phyloP scores from a whole-genome alignment of 345 rosid species.

The Populus davidiana region DNA sequence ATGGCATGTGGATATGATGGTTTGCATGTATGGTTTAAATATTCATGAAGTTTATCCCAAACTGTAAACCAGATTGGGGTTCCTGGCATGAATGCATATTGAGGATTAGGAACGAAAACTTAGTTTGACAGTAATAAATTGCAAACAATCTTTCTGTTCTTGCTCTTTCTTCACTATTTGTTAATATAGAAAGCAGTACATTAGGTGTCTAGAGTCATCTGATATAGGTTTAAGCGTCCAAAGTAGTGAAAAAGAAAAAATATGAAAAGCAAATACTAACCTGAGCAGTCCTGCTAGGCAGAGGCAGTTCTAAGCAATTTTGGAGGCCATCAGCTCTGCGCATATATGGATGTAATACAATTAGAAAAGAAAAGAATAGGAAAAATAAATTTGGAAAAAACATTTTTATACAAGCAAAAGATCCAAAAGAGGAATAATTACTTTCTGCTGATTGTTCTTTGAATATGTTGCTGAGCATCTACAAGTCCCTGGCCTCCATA shows the following conservation, averaged over 20 bases:
- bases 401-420: neutral
- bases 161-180: too few species aligned
- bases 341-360: conserved; percentile 12
- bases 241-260: neutral
- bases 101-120: too few species aligned
- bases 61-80: too few species aligned
- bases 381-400: conserved; percentile 11
- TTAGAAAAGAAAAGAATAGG: neutral
- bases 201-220: neutral
- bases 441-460: conserved; percentile 69
- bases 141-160: too few species aligned
- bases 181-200: too few species aligned
- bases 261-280: conserved; percentile 38
- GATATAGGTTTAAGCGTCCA: neutral
- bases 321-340: conserved; percentile 72
- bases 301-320: conserved; percentile 69
- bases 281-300: conserved; percentile 93
- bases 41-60: too few species aligned
- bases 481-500: conserved; percentile 75
- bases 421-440: conserved; percentile 7
- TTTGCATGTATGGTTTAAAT: too few species aligned
- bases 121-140: too few species aligned
- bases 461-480: conserved; percentile 55
- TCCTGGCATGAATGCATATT: too few species aligned
- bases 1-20: neutral